A percentile compares a stretch with the other conserved stretches of the same genome.
These are phyloP conservation scores for Maudiozyma saulgeensis DNA, from an alignment of 805 yeast genomes.

Conservation along the genomic window DNA sequence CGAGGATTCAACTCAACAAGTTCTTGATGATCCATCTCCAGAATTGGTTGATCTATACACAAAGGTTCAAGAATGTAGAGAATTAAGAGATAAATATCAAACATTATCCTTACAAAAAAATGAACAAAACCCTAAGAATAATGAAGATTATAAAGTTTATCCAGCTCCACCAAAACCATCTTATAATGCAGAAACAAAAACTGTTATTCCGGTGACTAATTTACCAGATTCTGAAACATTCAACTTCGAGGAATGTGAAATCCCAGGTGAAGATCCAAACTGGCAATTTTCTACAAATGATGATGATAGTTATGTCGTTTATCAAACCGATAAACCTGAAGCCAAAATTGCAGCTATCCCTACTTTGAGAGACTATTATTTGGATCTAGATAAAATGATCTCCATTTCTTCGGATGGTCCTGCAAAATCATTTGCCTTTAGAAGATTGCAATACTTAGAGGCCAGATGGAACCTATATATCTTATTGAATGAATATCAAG, in stretches of 20 bases:
- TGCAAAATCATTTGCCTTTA: slow-evolving; percentile 88
- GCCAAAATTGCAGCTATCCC: slow-evolving; percentile 54
- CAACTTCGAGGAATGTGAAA: slow-evolving; percentile 34
- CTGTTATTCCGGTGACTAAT: slow-evolving; percentile 35
- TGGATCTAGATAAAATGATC: slow-evolving; percentile 69
- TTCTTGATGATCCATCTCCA: slow-evolving; percentile 53
- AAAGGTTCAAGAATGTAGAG: slow-evolving; percentile 57
- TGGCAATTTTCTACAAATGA: slow-evolving; percentile 52
- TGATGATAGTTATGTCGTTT: slow-evolving; percentile 65
- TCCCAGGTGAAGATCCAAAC: slow-evolving; percentile 34
- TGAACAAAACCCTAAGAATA: slow-evolving; percentile 76
- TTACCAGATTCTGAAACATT: slow-evolving; percentile 37
- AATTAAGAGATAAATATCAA: slow-evolving; percentile 69
- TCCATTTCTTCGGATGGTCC: slow-evolving; percentile 88
- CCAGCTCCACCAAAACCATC: slow-evolving; percentile 94
- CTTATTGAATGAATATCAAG: slow-evolving; percentile 84
- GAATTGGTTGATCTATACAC: slow-evolving; percentile 57
- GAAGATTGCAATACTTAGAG: slow-evolving; percentile 85
- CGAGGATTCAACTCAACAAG: slow-evolving; percentile 40
- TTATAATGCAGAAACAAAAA: slow-evolving; percentile 55
- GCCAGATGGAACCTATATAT: slow-evolving; percentile 93
- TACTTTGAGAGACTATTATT: slow-evolving; percentile 73
- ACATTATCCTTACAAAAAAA: slow-evolving; percentile 61
- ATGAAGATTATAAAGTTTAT: slow-evolving; percentile 63
- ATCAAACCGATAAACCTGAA: slow-evolving; percentile 26